A percentile compares a stretch with the other conserved stretches of the same genome.
These are phyloP conservation scores for Pseudomonodictys pantanalensis DNA, from an alignment of 495 filamentous ascomycete species.

Conservation along the genomic window DNA sequence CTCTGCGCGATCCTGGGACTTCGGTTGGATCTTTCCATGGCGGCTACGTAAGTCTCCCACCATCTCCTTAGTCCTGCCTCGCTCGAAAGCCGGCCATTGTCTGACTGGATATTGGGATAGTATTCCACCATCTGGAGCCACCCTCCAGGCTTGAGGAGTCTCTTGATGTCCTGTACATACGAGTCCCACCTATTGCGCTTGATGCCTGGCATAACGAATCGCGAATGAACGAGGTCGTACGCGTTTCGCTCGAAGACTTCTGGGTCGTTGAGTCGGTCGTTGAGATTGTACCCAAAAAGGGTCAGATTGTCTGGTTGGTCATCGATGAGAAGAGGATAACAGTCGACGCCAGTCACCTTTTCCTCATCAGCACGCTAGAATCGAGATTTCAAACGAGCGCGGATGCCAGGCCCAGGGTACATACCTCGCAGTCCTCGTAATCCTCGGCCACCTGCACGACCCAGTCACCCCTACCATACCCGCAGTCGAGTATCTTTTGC, in stretches of 20 bases:
- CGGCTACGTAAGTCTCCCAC: constrained; percentile 32
- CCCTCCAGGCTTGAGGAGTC: constrained; percentile 64
- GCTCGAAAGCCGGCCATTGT: constrained; percentile 76
- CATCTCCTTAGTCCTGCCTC: constrained; percentile 34
- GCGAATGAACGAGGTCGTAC: constrained; percentile 90
- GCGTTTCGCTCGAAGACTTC: constrained; percentile 51
- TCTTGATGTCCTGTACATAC: constrained; percentile 76
- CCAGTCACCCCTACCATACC: constrained; percentile 60
- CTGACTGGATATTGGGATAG: constrained; percentile 83
- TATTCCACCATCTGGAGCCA: constrained; percentile 93
- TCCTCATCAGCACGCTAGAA: no score
- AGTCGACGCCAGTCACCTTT: constrained; percentile 36
- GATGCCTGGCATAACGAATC: constrained; percentile 75
- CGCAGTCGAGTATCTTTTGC: constrained; percentile 41
- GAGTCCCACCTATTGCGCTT: constrained; percentile 70
- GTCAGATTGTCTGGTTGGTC: constrained; percentile 31
- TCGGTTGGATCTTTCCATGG: constrained; percentile 30
- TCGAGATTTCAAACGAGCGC: no score
- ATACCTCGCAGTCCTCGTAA: constrained; percentile 72
- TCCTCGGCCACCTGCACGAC: constrained; percentile 72
- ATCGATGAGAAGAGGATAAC: constrained; percentile 22
- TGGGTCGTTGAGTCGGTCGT: constrained; percentile 30
- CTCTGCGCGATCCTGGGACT: constrained; percentile 36
- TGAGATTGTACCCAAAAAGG: constrained; percentile 36
- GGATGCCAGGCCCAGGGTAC: constrained; percentile 21